Evolutionary conservation across 2,329 filamentous ascomycete genomes (phyloP).

Genomic region (Diaporthe destruens): DNA sequence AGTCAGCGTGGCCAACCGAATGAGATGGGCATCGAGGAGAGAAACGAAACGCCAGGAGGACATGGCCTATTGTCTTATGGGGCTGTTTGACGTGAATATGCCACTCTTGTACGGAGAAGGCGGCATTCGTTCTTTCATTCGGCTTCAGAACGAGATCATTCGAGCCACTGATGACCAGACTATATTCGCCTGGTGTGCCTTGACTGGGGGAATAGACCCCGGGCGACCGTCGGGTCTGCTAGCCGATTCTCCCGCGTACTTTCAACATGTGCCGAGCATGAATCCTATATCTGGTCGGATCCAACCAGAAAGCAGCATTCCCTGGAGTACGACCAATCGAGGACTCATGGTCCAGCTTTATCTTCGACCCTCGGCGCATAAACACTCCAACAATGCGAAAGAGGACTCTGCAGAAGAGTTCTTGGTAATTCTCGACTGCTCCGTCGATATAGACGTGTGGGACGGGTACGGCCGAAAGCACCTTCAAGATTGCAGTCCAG

Average conservation of each 20-base stretch:
- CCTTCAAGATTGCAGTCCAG: background rate
- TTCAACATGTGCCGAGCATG: background rate
- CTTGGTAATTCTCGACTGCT: background rate
- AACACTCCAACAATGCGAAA: rapidly evolving
- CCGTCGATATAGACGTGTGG: background rate
- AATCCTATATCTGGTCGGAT: background rate
- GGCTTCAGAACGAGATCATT: background rate
- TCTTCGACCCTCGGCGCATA: background rate
- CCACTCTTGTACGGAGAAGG: slow-evolving; percentile 49
- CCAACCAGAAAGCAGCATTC: slow-evolving; percentile 4
- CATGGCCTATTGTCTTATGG: slow-evolving; percentile 48
- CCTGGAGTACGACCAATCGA: background rate
- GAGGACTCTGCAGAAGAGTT: background rate
- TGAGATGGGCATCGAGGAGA: slow-evolving; percentile 48
- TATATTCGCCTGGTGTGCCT: background rate
- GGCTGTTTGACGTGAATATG: slow-evolving; percentile 48
- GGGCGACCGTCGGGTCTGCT: background rate
- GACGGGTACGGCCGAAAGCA: background rate
- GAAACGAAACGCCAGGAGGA: slow-evolving; percentile 46
- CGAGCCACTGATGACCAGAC: background rate
- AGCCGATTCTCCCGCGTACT: background rate
- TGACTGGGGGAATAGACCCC: background rate
- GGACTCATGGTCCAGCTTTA: slow-evolving; percentile 7
- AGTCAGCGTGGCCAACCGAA: slow-evolving; percentile 43
- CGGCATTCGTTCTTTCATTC: background rate